A percentile compares a stretch with the other conserved stretches of the same genome.
Evolutionary conservation across 306 rosid genomes (phyloP).

Genomic region (Castanea crenata): DNA sequence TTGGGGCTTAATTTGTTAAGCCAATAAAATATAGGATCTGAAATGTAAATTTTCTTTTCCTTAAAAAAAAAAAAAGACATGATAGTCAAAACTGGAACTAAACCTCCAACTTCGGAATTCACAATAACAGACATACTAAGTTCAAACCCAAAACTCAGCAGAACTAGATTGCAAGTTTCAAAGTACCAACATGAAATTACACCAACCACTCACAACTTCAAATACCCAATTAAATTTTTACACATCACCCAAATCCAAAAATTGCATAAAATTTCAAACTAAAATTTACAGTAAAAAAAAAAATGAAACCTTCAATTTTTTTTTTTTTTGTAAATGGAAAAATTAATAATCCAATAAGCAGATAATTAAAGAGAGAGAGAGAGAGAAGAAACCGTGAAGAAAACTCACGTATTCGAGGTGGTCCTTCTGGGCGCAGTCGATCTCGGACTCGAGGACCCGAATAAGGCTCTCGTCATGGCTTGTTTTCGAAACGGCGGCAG

Average conservation of each 20-base stretch:
- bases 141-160: neutral
- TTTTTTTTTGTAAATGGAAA: no score
- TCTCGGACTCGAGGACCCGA: constrained; percentile 52
- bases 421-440: constrained; percentile 49
- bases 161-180: neutral
- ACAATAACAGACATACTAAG: neutral
- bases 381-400: neutral
- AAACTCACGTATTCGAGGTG: constrained; percentile 10
- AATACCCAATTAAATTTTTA: neutral
- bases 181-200: neutral
- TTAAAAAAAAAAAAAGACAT: no score
- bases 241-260: neutral
- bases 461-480: constrained; percentile 35
- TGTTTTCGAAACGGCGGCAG: constrained; percentile 19
- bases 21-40: no score
- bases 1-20: no score
- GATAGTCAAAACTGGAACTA: no score
- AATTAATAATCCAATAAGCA: no score
- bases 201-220: neutral
- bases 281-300: no score
- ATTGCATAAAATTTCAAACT: neutral
- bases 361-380: neutral
- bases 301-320: neutral
- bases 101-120: neutral
- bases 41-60: no score